These are phyloP conservation scores for Paracoccidioides lutzii DNA, from an alignment of 2,329 filamentous ascomycete species.

Conservation along the genomic window DNA sequence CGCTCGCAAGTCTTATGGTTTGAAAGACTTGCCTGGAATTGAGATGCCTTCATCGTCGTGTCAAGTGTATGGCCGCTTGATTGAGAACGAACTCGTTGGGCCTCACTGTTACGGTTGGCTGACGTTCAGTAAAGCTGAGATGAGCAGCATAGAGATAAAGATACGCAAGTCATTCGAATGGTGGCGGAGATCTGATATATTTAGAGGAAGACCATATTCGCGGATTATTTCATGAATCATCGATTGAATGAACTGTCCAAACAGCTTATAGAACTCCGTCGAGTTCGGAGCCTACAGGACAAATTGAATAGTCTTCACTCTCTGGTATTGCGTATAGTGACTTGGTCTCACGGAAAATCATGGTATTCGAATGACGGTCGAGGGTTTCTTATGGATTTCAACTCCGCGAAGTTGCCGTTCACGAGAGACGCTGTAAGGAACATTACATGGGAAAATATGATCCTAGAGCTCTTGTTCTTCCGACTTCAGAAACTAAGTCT, in stretches of 20 bases:
- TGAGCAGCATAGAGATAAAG: neutral
- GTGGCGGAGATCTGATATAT: slow-evolving; percentile 2
- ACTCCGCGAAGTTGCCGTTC: slow-evolving; percentile 1
- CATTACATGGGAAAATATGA: neutral
- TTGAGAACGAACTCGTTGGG: slow-evolving; percentile 3
- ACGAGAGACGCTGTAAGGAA: neutral
- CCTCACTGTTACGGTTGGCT: slow-evolving; percentile 2
- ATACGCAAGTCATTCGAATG: neutral
- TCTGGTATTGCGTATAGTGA: slow-evolving; percentile 2
- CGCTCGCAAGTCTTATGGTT: slow-evolving; percentile 4
- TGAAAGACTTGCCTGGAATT: slow-evolving; percentile 2
- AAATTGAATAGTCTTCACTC: slow-evolving; percentile 2
- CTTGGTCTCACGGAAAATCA: slow-evolving; percentile 2
- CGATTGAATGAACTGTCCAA: slow-evolving; percentile 3
- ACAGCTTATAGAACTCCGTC: neutral
- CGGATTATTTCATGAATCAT: slow-evolving; percentile 5
- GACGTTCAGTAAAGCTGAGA: slow-evolving; percentile 1
- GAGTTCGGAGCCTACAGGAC: slow-evolving; percentile 3
- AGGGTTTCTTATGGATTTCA: slow-evolving; percentile 2
- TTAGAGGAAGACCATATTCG: slow-evolving; percentile 4
- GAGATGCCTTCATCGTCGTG: slow-evolving; percentile 8
- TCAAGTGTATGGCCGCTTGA: slow-evolving; percentile 7
- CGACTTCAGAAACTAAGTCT: slow-evolving; percentile 2
- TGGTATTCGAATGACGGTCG: slow-evolving; percentile 2
- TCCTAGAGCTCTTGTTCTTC: slow-evolving; percentile 3